A percentile compares a stretch with the other conserved stretches of the same genome.
These are phyloP conservation scores for Auricularia sp. DNA, from an alignment of 768 basidiomycete genomes.

Conservation along the genomic window DNA sequence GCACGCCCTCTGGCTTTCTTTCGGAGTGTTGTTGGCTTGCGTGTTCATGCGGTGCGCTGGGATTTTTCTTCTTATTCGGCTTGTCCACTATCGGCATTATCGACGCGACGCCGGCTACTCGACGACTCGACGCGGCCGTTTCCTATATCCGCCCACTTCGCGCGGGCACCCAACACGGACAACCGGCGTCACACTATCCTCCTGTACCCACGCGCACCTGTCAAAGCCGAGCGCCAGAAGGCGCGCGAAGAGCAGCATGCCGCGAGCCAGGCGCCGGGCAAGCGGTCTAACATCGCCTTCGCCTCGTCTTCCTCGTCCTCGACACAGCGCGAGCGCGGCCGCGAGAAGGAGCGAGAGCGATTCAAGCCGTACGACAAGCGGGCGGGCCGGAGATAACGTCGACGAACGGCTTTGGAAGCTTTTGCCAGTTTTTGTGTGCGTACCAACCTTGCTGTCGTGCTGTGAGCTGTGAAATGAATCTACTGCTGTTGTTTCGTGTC, in stretches of 20 bases:
- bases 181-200: neutral
- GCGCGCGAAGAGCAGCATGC: constrained; percentile 50
- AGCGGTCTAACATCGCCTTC: constrained; percentile 57
- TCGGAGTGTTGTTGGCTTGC: neutral
- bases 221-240: constrained; percentile 54
- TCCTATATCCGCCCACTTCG: neutral
- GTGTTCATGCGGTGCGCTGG: neutral
- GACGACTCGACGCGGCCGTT: neutral
- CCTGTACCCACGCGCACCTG: neutral
- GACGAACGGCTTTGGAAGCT: neutral
- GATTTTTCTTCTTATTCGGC: constrained; percentile 1
- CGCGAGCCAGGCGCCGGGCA: constrained; percentile 39
- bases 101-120: neutral
- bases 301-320: constrained; percentile 20
- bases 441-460: neutral
- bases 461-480: neutral
- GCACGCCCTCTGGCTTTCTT: constrained; percentile 17
- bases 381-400: neutral
- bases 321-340: neutral
- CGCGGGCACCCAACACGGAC: too few species aligned
- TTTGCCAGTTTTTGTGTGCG: neutral
- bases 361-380: neutral
- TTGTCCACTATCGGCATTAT: neutral
- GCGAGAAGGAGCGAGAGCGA: neutral
- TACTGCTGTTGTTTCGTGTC: neutral